Percentiles rank a stretch among this genome's conserved stretches.
Conservation (phyloP, 305 asterid genomes). For the Fraxinus albicans region DNA sequence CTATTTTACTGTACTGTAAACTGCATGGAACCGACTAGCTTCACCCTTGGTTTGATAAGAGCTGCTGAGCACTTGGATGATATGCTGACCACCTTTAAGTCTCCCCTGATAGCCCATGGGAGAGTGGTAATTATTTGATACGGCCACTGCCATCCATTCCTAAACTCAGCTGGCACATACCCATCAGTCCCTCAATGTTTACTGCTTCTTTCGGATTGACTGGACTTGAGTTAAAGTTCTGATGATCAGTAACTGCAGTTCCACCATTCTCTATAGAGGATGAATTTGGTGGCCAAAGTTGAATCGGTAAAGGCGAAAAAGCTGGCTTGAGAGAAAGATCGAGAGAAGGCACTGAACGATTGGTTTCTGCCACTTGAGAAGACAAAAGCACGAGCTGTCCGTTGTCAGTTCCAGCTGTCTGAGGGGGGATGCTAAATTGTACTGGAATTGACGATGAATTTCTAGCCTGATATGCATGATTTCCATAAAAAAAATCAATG, state of each 20-base stretch:
- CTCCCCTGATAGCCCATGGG: constrained; percentile 40
- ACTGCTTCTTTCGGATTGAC: constrained; percentile 39
- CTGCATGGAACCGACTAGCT: constrained; percentile 28
- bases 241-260: constrained; percentile 38
- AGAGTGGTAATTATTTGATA: constrained; percentile 44
- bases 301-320: constrained; percentile 49
- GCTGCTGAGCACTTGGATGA: constrained; percentile 29
- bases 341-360: constrained; percentile 41
- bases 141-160: constrained; percentile 31
- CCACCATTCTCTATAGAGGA: constrained; percentile 26
- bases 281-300: constrained; percentile 57
- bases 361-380: constrained; percentile 32
- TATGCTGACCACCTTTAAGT: constrained; percentile 39
- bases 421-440: constrained; percentile 40
- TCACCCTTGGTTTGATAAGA: constrained; percentile 30
- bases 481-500: constrained; percentile 7
- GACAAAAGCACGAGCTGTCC: constrained; percentile 32
- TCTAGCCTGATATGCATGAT: constrained; percentile 41
- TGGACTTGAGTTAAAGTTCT: constrained; percentile 39
- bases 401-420: constrained; percentile 33
- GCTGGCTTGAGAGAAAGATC: constrained; percentile 68
- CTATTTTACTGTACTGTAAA: constrained; percentile 18
- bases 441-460: constrained; percentile 39
- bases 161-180: constrained; percentile 63
- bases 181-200: constrained; percentile 51